Base-by-base conservation (phyloP, 208 protist species). In the Naegleria fowleri region DNA sequence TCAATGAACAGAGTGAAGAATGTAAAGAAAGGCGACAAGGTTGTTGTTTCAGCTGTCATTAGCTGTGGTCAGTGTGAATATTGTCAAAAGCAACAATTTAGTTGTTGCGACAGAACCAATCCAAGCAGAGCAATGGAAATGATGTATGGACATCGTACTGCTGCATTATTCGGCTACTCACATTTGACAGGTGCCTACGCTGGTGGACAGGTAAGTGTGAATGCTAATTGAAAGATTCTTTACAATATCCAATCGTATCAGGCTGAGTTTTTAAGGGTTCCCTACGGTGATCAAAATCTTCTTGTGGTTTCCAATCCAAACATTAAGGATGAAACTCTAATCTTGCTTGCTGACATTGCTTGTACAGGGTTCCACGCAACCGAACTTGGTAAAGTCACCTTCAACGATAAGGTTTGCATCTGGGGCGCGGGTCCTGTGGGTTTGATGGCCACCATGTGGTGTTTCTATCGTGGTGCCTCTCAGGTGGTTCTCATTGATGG, bases 81-180 rank as follows among this genome's bases (percentile, higher is more conserved):
- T 85, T 94, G 93, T 91, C 91, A 94, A n/a, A 87, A 75, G 39
- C 91, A 55, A 22, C 29, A 88, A 51, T 75, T 41, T 0, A 88
- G 85, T 90, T 51, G 86, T 52, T 94, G 93, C 88, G 92, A 94
- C 76, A 90, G 36, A 38, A 94, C 93, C n/a, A 94, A 94, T 48
- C 41, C 40, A 29, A 87, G 43, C 29, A 90, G 55, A 25, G 84
- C 90, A 0, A 94, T 94, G 93, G 87, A 94, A 33, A 36, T 29
- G 19, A 13, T 93, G 91, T 94, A 93, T 84, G 93, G 93, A 3
- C 92, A 94, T 52, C 41, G 92, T 16, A 86, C 90, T 79, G 92
- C 93, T 19, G 93, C 87, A 22, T 25, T 94, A 22, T 94, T 94
- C n/a, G 93, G 93, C 11, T 94, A 94, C 90, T 94, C 91, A 16